Evolutionary conservation across 2,329 filamentous ascomycete species (phyloP), one percentile per base, ranked within the genome.

Genomic region (Myriosclerotinia duriaeana): DNA sequence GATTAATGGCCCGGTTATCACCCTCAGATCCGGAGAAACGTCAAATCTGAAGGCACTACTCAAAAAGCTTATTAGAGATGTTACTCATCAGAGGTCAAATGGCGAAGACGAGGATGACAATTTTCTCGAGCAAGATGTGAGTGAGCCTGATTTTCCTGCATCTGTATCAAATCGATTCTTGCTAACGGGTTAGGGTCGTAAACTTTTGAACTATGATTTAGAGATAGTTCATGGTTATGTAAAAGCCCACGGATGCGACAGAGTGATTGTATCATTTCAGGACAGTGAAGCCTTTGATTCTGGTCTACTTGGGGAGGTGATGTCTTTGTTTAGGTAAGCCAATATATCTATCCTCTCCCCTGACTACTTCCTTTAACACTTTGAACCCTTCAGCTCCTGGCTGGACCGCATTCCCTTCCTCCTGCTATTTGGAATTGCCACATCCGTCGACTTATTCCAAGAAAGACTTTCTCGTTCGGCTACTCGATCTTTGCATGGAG

Each of bases 251-350:
- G 76, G 78, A 34, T 83, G 83, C 40, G 78, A 83, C 52, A 86
- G 87, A 71, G 84, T 94, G 12, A 83, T 92, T 62, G 80, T 96
- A 59, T 87, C 89, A 0, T 87, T 95, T 67, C 89, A 93, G 75
- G 91, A 95, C 74, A 92, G 90, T 69, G 92, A 95, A 77, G 91
- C 89, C 0, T 93, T 95, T 74, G 91, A 93, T 72, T 86, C 86
- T 56, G 80, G 80, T 40, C 78, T 95, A n/a, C 79, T 96, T 15
- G 87, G 87, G 1, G 90, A 94, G 67, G 75, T 92, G 46, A 83
- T 94, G 55, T 81, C 83, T 48, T 81, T 93, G 6, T 83, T 94
- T 68, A 84, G 85, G 88, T 90, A 80, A 59, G 83, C 78, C 30
- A 26, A 52, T 42, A 20, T 2, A 26, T 20, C 8, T 40, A 36